A percentile compares a stretch with the other conserved stretches of the same genome.
These are phyloP conservation scores for Aspergillus oerlinghausenensis DNA, from an alignment of 2,329 filamentous ascomycete species.

Conservation along the genomic window DNA sequence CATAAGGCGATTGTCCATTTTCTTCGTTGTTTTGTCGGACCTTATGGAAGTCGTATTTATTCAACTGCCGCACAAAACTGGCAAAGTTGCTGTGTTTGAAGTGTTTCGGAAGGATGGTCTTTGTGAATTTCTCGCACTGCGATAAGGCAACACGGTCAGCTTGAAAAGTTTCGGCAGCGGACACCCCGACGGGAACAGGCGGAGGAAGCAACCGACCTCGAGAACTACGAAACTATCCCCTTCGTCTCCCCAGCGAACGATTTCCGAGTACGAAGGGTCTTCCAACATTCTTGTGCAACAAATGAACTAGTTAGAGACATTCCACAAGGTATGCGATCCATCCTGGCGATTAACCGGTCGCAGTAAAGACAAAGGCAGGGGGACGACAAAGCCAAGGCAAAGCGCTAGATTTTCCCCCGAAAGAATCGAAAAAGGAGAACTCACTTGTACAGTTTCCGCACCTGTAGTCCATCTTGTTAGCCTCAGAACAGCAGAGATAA, in stretches of 20 bases:
- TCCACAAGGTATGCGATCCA: not conserved
- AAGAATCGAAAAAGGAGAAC: slow-evolving; percentile 26
- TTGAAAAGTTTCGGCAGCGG: slow-evolving; percentile 4
- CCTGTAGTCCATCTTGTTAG: slow-evolving; percentile 51
- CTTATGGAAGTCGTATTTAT: slow-evolving; percentile 99
- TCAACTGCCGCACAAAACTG: slow-evolving; percentile 90
- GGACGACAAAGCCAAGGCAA: slow-evolving; percentile 2
- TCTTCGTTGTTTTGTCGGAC: slow-evolving; percentile 88
- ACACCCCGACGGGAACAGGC: not conserved
- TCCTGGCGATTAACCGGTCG: slow-evolving; percentile 3
- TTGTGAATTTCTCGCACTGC: slow-evolving; percentile 97
- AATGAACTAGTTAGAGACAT: slow-evolving; percentile 5
- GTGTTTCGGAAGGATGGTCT: slow-evolving; percentile 92
- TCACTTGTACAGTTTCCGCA: slow-evolving; percentile 98
- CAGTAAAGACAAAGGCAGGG: slow-evolving; percentile 9
- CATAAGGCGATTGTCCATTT: slow-evolving; percentile 74
- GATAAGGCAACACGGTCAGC: slow-evolving; percentile 15
- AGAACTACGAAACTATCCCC: slow-evolving; percentile 96
- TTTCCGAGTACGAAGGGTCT: slow-evolving; percentile 84
- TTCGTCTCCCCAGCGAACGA: slow-evolving; percentile 92
- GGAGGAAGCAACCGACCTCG: slow-evolving; percentile 59
- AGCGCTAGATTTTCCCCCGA: slow-evolving; percentile 6
- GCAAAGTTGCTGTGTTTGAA: slow-evolving; percentile 99
- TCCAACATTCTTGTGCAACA: slow-evolving; percentile 74
- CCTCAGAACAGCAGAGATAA: slow-evolving; percentile 22